Evolutionary conservation across 106 monocot genomes (phyloP).

Genomic region (Triglochin maritima): DNA sequence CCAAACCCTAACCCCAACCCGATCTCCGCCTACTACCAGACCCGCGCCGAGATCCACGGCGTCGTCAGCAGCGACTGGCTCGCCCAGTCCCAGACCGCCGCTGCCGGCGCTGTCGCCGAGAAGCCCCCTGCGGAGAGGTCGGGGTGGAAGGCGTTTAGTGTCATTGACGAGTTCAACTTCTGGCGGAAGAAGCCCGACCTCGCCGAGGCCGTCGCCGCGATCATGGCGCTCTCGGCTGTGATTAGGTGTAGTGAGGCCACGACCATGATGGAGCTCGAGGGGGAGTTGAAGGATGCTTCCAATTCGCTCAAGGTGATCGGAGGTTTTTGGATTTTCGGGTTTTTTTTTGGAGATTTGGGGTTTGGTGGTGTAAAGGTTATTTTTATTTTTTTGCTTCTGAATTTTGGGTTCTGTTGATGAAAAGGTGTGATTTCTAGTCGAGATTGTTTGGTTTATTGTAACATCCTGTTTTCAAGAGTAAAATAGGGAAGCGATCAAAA

Average conservation of each 20-base stretch:
- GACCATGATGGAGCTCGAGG: conserved; percentile 98
- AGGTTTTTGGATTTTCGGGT: background rate
- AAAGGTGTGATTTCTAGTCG: no score
- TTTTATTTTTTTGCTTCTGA: no score
- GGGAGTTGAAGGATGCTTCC: conserved; percentile 87
- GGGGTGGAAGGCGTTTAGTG: conserved; percentile 26
- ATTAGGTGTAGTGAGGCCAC: conserved; percentile 67
- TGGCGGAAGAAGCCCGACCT: conserved; percentile 93
- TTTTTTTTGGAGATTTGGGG: background rate
- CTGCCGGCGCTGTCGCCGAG: conserved; percentile 22
- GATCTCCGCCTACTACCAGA: conserved; percentile 91
- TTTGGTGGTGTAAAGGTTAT: no score
- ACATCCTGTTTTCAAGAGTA: no score
- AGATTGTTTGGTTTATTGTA: no score
- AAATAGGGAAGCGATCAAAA: no score
- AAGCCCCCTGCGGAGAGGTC: conserved; percentile 7
- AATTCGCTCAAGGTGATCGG: conserved; percentile 60
- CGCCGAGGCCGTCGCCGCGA: conserved; percentile 94
- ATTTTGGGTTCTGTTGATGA: no score
- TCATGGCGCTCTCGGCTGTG: conserved; percentile 87
- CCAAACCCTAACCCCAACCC: conserved; percentile 14
- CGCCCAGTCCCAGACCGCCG: conserved; percentile 66
- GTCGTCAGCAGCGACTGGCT: conserved; percentile 94
- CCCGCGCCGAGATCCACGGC: conserved; percentile 79
- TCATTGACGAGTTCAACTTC: conserved; percentile 93